Conservation (phyloP, 495 filamentous ascomycete genomes). For the Podospora comata region DNA sequence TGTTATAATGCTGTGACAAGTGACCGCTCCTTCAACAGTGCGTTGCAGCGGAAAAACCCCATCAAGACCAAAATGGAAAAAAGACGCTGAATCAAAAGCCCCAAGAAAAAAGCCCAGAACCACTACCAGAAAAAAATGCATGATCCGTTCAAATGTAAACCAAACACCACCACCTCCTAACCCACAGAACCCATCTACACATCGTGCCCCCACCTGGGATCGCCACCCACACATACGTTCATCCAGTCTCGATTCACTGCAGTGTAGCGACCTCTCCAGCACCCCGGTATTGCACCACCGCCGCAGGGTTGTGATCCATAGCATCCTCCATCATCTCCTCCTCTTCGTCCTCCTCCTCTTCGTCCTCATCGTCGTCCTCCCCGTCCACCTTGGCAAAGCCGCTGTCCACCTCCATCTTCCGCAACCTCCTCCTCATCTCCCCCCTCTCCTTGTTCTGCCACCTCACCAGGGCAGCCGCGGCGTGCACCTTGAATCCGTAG, state of each 20-base stretch:
- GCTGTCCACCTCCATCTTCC: conserved; percentile 57
- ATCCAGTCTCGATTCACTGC: background rate
- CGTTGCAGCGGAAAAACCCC: background rate
- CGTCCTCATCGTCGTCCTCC: conserved; percentile 41
- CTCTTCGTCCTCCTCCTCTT: conserved; percentile 38
- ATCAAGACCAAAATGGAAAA: background rate
- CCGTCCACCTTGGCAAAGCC: conserved; percentile 56
- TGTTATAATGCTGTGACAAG: background rate
- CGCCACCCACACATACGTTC: background rate
- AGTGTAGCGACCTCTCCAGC: background rate
- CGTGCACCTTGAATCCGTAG: conserved; percentile 94
- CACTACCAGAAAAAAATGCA: background rate
- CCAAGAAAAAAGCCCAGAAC: background rate
- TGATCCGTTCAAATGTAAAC: background rate
- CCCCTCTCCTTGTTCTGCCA: conserved; percentile 85
- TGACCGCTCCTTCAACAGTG: background rate
- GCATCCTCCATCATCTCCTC: conserved; percentile 30
- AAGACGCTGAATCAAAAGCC: background rate
- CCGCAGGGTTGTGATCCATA: conserved; percentile 7
- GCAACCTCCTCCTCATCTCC: conserved; percentile 68
- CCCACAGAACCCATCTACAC: background rate
- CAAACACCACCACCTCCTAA: background rate
- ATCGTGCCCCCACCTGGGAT: background rate
- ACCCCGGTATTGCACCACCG: background rate
- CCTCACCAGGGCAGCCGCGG: conserved; percentile 77